Conservation (phyloP, 495 filamentous ascomycete genomes). For the Alectoria sarmentosa region DNA sequence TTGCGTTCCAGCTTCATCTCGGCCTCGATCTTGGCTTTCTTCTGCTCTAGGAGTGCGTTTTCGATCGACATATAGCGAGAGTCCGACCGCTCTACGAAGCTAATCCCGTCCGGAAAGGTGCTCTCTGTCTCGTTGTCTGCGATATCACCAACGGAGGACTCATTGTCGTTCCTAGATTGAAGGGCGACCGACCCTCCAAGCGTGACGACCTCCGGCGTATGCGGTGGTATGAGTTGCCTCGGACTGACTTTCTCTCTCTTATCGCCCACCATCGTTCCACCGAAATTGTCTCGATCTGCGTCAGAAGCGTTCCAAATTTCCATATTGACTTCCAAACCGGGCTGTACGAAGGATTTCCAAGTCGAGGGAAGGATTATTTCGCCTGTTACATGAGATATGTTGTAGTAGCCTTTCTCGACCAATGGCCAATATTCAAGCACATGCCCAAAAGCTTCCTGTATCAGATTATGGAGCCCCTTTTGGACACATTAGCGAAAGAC, state of each 20-base stretch:
- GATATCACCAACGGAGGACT: not conserved
- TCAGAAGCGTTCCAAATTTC: not conserved
- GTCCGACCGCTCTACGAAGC: not conserved
- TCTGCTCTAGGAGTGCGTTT: not conserved
- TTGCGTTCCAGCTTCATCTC: constrained; percentile 6
- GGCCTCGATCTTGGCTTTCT: not conserved
- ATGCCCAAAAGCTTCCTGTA: constrained; percentile 8
- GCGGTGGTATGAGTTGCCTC: not conserved
- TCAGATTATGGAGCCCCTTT: not conserved
- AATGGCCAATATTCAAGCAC: not conserved
- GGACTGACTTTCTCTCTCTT: not conserved
- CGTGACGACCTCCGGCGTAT: not conserved
- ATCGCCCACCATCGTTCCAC: not conserved
- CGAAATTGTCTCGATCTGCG: not conserved
- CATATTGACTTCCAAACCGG: constrained; percentile 5
- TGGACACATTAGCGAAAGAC: not conserved
- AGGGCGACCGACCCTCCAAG: not conserved
- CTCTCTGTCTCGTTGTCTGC: not conserved
- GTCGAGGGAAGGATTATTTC: constrained; percentile 2
- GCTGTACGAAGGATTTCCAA: constrained; percentile 2
- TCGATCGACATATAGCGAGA: not conserved
- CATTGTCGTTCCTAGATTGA: not conserved
- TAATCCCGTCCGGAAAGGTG: not conserved
- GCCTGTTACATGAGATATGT: not conserved
- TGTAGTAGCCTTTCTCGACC: constrained; percentile 1